Base-by-base conservation (phyloP, 2,329 filamentous ascomycete species). In the Bisporella sp. region DNA sequence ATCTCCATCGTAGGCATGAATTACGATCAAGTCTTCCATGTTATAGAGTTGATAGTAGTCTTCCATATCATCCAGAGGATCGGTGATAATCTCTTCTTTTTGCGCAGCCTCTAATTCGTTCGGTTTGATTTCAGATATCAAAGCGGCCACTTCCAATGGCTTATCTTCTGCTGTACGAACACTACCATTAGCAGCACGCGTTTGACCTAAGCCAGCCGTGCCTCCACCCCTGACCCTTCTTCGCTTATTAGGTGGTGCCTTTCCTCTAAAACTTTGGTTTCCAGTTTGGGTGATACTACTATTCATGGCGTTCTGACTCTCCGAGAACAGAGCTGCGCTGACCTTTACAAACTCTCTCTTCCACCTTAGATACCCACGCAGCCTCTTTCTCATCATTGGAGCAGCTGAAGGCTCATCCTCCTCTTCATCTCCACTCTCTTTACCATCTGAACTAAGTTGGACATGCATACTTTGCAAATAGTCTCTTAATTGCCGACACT, bases 1-100 rank as follows among this genome's bases (percentile, higher is more conserved):
- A 65, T 97, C 93, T 8, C 91, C 91, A 53, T 96, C 90, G 66
- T 96, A 99, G 1, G 93, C 87, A 66, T 97, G 93, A 13, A 97
- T 77, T 40, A 96, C 82, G 9, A 97, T 77, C 21, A 97, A 73
- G 58, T 96, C 88, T 59, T 89, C 80, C 82, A 95, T 93, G 49
- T 95, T 88, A 66, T 92, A 96, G 32, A 97, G 76, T 66, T 93
- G 81, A 65, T 91, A 97, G 69, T 85, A 93, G 58, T 92, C 85
- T 56, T 96, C 91, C 86, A 93, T 92, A 64, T 95, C 80, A 45
- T 95, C 87, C 6, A 96, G 74, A 1, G 89, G 85, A 66, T 97
- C 93, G 5, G 81, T 73, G 2, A 82, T 74, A 29, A 95, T 76
- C 52, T 92, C 87, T 3, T 83, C 78, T 64, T 92, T 95, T 58